Evolutionary conservation across 352 stramenopile species (phyloP).

Genomic region (Globisporangium nodosum): DNA sequence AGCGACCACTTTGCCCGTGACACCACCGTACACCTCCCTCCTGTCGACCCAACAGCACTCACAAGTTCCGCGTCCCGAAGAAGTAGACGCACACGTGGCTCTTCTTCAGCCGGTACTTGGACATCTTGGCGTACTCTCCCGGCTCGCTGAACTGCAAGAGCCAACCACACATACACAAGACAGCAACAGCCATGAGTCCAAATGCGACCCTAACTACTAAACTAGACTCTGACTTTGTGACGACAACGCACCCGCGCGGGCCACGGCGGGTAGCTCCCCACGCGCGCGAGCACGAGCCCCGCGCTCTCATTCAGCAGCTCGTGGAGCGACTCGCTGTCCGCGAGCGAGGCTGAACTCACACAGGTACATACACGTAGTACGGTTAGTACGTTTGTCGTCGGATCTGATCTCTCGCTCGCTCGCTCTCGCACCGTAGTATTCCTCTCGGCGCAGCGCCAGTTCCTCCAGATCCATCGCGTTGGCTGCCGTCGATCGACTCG

Average conservation of each 20-base stretch:
- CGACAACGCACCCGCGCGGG: slow-evolving; percentile 51
- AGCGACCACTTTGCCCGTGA: background rate
- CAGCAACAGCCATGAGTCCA: background rate
- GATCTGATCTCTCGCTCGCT: background rate
- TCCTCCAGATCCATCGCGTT: slow-evolving; percentile 28
- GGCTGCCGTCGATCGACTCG: background rate
- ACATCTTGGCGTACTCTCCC: slow-evolving; percentile 80
- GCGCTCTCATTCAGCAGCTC: slow-evolving; percentile 71
- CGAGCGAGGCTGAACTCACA: slow-evolving; percentile 42
- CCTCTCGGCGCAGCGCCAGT: slow-evolving; percentile 36
- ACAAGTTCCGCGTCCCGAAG: slow-evolving; percentile 86
- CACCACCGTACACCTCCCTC: background rate
- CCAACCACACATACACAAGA: background rate
- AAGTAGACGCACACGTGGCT: slow-evolving; percentile 82
- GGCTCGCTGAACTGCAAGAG: slow-evolving; percentile 66
- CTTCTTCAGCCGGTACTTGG: slow-evolving; percentile 65
- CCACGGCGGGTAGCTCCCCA: slow-evolving; percentile 80
- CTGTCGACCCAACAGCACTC: slow-evolving; percentile 15
- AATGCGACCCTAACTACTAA: background rate
- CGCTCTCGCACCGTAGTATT: slow-evolving; percentile 39
- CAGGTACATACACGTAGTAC: background rate
- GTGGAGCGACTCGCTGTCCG: slow-evolving; percentile 51
- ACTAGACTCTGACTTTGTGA: background rate
- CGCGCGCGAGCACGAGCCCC: slow-evolving; percentile 69
- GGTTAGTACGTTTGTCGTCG: background rate